Conservation (phyloP, 345 rosid genomes). For the Aethionema arabicum region DNA sequence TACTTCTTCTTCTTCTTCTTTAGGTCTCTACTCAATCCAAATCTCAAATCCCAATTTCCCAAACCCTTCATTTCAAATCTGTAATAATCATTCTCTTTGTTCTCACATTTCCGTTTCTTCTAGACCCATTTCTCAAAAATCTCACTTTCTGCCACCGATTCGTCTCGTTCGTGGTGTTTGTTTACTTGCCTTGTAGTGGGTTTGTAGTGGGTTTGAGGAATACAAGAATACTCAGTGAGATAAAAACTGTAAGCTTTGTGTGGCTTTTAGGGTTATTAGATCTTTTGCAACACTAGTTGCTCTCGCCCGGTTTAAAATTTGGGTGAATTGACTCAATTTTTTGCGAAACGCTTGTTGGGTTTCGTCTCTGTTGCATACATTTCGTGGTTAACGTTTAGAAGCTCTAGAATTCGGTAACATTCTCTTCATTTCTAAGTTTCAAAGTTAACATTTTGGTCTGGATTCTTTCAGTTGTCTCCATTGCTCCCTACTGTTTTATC, state of each 20-base stretch:
- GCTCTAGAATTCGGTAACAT: constrained; percentile 16
- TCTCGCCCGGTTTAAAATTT: background rate
- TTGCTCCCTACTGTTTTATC: constrained; percentile 13
- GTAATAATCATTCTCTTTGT: background rate
- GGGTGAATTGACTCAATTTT: constrained; percentile 17
- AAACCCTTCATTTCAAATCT: background rate
- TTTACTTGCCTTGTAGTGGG: constrained; percentile 1
- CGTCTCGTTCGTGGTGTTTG: background rate
- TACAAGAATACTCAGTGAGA: background rate
- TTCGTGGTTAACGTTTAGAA: background rate
- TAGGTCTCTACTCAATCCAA: constrained; percentile 19
- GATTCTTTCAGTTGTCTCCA: constrained; percentile 25
- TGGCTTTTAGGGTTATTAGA: constrained; percentile 27
- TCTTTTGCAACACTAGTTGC: background rate
- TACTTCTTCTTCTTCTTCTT: constrained; percentile 12
- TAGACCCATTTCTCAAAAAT: constrained; percentile 23
- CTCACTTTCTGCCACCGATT: constrained; percentile 9
- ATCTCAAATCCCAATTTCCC: constrained; percentile 13
- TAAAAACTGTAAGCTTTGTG: constrained; percentile 13
- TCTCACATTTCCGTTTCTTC: background rate
- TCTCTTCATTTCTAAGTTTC: background rate
- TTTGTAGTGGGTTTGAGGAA: constrained; percentile 13
- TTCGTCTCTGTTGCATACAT: constrained; percentile 14
- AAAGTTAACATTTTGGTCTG: background rate
- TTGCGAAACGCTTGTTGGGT: background rate